These are phyloP conservation scores for Plantago ovata DNA, from an alignment of 257 asterid genomes.

Conservation along the genomic window DNA sequence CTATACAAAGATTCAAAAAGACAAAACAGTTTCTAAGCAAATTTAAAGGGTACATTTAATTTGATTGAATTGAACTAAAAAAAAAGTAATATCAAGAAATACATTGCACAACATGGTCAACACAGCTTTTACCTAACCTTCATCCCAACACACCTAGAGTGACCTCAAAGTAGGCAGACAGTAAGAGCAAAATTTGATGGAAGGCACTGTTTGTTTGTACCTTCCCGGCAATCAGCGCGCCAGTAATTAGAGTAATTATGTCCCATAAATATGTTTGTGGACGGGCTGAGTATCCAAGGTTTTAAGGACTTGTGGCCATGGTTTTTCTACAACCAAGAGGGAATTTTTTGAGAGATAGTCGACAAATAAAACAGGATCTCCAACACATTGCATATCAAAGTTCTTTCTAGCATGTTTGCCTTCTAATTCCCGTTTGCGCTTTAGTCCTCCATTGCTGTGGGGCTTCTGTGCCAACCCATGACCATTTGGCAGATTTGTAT, in stretches of 20 bases:
- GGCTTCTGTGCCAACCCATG: constrained; percentile 37
- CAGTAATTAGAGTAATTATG: constrained; percentile 29
- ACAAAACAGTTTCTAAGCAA: not conserved
- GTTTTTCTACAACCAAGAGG: constrained; percentile 81
- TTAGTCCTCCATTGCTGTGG: constrained; percentile 48
- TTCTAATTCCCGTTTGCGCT: constrained; percentile 63
- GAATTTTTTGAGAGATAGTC: constrained; percentile 86
- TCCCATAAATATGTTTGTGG: constrained; percentile 89
- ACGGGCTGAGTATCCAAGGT: constrained; percentile 75
- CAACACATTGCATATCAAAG: constrained; percentile 58
- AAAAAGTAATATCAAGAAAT: constrained; percentile 30
- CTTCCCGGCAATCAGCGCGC: constrained; percentile 25
- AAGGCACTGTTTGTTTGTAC: constrained; percentile 24
- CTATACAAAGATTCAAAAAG: not conserved
- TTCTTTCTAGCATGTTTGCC: constrained; percentile 47
- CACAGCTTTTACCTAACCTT: constrained; percentile 19
- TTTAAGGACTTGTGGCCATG: constrained; percentile 73
- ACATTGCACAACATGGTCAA: constrained; percentile 67
- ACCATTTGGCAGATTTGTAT: constrained; percentile 34
- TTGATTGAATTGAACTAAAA: constrained; percentile 30
- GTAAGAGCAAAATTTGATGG: constrained; percentile 29
- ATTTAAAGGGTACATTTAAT: constrained; percentile 19
- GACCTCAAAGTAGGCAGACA: constrained; percentile 17
- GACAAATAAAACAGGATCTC: constrained; percentile 82
- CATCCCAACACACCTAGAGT: constrained; percentile 12